Percentiles rank a stretch among this genome's conserved stretches.
These are phyloP conservation scores for Fagus crenata DNA, from an alignment of 306 rosid species.

Conservation along the genomic window DNA sequence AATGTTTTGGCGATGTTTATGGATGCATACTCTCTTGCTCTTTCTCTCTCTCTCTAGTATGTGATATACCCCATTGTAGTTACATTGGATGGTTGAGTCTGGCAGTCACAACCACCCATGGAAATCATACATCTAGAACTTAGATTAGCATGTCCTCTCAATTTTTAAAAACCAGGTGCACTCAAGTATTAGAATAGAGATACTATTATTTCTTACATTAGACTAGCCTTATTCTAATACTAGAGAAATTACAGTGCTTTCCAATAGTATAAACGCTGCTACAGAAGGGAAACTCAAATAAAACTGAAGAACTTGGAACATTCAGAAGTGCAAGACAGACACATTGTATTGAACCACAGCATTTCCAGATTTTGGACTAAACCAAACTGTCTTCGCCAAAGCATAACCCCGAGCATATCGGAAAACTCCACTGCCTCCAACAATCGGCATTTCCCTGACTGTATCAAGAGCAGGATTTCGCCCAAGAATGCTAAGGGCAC, in stretches of 20 bases:
- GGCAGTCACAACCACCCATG: neutral
- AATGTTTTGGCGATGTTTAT: neutral
- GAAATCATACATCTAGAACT: neutral
- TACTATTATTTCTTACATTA: no score
- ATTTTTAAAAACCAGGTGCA: no score
- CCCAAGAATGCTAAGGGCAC: constrained; percentile 39
- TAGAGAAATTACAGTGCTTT: neutral
- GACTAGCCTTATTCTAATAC: neutral
- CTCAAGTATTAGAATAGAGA: no score
- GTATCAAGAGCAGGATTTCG: constrained; percentile 21
- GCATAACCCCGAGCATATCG: constrained; percentile 40
- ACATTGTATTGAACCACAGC: constrained; percentile 47
- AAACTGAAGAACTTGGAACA: neutral
- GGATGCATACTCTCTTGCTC: neutral
- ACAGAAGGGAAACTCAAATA: neutral
- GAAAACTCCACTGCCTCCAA: constrained; percentile 43
- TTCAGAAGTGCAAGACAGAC: constrained; percentile 25
- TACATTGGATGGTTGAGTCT: no score
- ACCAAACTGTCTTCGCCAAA: constrained; percentile 29
- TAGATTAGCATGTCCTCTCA: neutral
- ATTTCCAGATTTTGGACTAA: constrained; percentile 19
- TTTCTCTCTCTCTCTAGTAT: neutral
- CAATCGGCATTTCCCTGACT: constrained; percentile 43
- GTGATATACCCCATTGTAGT: no score
- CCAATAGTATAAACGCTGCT: neutral